Evolutionary conservation across 2,329 filamentous ascomycete genomes (phyloP).

Genomic region (Alternaria solani): DNA sequence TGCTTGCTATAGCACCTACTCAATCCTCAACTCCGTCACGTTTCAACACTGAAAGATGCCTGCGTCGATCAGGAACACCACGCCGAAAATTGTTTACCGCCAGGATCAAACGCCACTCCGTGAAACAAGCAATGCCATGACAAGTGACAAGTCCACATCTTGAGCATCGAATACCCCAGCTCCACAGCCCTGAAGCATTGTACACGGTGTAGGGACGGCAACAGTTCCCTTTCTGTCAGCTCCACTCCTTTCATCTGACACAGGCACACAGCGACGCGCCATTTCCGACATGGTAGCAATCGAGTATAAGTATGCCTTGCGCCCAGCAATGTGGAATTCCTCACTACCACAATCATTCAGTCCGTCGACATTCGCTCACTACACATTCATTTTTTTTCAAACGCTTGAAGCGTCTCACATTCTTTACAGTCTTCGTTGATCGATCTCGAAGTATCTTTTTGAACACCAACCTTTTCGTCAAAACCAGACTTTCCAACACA

Average conservation of each 20-base stretch:
- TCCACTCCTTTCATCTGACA: slow-evolving; percentile 18
- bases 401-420: slow-evolving; percentile 39
- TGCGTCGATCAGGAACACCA: slow-evolving; percentile 29
- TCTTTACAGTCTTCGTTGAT: slow-evolving; percentile 38
- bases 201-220: slow-evolving; percentile 7
- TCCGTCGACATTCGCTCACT: slow-evolving; percentile 15
- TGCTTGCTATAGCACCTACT: not conserved
- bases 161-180: slow-evolving; percentile 9
- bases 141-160: slow-evolving; percentile 7
- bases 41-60: slow-evolving; percentile 26
- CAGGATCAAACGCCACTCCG: slow-evolving; percentile 7
- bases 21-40: slow-evolving; percentile 14
- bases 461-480: slow-evolving; percentile 19
- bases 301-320: slow-evolving; percentile 24
- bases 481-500: slow-evolving; percentile 11
- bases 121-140: slow-evolving; percentile 22
- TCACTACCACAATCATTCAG: slow-evolving; percentile 16
- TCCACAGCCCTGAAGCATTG: slow-evolving; percentile 23
- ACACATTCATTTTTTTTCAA: slow-evolving; percentile 37
- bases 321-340: slow-evolving; percentile 1
- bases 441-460: slow-evolving; percentile 32
- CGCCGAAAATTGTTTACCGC: slow-evolving; percentile 15
- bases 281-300: slow-evolving; percentile 12
- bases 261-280: slow-evolving; percentile 11
- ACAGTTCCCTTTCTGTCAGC: slow-evolving; percentile 16